These are phyloP conservation scores for Termitomyces sp. DNA, from an alignment of 768 basidiomycete genomes.

Conservation along the genomic window DNA sequence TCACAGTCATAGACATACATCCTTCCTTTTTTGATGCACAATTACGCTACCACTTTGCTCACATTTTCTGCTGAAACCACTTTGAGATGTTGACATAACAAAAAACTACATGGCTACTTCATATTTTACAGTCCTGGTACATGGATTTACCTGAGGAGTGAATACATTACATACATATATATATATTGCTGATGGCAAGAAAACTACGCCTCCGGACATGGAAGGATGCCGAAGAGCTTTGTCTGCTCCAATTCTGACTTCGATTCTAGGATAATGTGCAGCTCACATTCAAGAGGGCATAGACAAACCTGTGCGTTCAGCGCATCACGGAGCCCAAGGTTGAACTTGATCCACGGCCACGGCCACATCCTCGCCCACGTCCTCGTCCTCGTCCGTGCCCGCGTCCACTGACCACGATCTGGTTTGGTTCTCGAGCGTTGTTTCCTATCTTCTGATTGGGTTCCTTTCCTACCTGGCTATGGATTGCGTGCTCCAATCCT, in stretches of 20 bases:
- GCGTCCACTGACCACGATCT: constrained; percentile 18
- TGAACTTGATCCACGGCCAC: constrained; percentile 15
- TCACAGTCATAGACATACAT: too few species aligned
- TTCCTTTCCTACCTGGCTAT: background rate
- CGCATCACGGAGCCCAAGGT: constrained; percentile 1
- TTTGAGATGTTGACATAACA: background rate
- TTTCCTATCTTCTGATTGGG: background rate
- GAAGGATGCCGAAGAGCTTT: background rate
- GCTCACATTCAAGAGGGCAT: background rate
- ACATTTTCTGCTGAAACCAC: too few species aligned
- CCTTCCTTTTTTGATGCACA: too few species aligned
- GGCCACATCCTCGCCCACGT: constrained; percentile 23
- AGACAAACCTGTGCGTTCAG: background rate
- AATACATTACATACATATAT: too few species aligned
- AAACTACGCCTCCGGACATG: background rate
- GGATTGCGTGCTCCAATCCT: background rate
- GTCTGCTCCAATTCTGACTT: background rate
- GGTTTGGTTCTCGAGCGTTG: background rate
- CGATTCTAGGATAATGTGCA: background rate
- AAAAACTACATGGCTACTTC: background rate
- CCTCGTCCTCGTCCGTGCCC: constrained; percentile 29
- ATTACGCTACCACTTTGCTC: too few species aligned
- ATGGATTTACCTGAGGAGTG: background rate
- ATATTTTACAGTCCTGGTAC: background rate
- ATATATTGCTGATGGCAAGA: background rate